Conservation (phyloP, 2,329 filamentous ascomycete species). For the Stemphylium beticola region DNA sequence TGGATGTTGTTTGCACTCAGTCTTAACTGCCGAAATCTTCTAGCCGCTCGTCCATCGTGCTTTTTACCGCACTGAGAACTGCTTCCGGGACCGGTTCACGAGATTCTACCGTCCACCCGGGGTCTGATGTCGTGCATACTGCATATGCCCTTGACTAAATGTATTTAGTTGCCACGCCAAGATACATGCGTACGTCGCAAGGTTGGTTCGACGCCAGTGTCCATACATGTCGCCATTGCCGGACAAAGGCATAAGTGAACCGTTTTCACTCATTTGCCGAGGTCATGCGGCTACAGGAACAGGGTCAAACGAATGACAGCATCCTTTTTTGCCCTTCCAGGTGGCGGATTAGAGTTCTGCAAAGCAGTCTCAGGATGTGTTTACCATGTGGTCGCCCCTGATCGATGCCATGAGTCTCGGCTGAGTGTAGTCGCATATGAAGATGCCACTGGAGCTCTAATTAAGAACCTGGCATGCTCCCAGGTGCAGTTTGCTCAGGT, state of each 20-base stretch:
- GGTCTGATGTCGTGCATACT: neutral
- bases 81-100: neutral
- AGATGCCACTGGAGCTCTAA: neutral
- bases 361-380: neutral
- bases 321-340: neutral
- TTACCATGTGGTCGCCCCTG: neutral
- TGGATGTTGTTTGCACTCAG: neutral
- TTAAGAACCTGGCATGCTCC: conserved; percentile 1
- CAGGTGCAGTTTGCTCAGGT: neutral
- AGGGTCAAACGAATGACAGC: neutral
- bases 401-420: neutral
- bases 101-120: neutral
- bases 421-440: neutral
- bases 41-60: neutral
- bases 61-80: neutral
- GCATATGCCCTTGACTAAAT: neutral
- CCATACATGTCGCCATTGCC: neutral
- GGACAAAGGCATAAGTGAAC: neutral
- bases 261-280: neutral
- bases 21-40: neutral
- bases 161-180: neutral
- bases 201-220: neutral
- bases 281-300: neutral
- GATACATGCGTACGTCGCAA: neutral
- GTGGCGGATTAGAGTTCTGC: conserved; percentile 4